Base-by-base conservation (phyloP, 2,329 filamentous ascomycete species). In the Aureobasidium sp. region DNA sequence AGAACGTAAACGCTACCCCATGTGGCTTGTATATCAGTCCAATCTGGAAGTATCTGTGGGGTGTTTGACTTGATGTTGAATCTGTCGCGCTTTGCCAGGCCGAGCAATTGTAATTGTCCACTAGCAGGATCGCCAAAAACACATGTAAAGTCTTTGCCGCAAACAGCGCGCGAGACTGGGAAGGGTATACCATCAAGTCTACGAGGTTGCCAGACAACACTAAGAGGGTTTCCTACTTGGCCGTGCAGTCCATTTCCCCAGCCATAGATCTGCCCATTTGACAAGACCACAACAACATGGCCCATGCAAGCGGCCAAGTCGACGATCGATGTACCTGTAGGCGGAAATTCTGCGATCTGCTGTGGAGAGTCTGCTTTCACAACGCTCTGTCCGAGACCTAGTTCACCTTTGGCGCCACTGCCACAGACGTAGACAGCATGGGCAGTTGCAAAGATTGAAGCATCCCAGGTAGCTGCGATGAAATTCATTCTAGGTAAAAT, bases 231-330 rank as follows among this genome's bases (percentile, higher is more conserved):
- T 0, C 92, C 92, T 0, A 96, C 76, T 72, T 99, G 93, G 0
- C 90, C 90, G 71, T 96, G 94, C 27, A 91, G 83, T 15, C 89
- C 87, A 68, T 86, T 90, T 0, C 94, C 94, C 93, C 93, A 97
- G 2, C 91, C 92, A 71, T 89, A 96, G 1, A 87, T 86, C 17
- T 88, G 81, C 0, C 92, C 93, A 70, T 88, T 87, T 47, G 82
- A 82, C 3, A 96, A 75, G 0, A 97, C 82, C 1, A 79, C 84
- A 17, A 95, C 83, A 0, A 86, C 85, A 71, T 99, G 94, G 26
- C 85, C 85, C 79, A 96, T 88, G 36, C 89, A 85, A 12, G 89
- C 88, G 1, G 87, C 79, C 29, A 97, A 71, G 63, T 87, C 82
- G 1, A 83, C 74, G 4, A 96, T 73, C n/a, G 78, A 74, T 0